Evolutionary conservation across 495 filamentous ascomycete genomes (phyloP), one percentile per base, ranked within the genome.

Genomic region (Trichoderma orchidacearum): DNA sequence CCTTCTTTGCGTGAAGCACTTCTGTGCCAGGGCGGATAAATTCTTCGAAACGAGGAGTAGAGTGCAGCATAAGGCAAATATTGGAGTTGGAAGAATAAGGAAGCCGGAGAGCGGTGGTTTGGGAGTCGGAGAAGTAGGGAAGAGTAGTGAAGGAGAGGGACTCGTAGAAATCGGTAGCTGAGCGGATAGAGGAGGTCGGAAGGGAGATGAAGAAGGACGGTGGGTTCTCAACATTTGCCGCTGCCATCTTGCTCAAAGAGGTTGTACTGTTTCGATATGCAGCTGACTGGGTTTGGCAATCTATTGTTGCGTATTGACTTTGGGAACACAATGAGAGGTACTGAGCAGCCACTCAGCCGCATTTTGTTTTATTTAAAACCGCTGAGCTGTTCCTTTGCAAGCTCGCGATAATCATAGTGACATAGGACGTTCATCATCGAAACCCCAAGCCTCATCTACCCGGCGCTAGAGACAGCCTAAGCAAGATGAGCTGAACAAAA

Each of bases 171-270:
- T 35, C 28, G 6, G 38, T 48, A n/a, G 58, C 53, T 11, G 32
- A 31, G 21, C 32, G 6, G 35, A 62, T 31, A 51, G 52, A 28
- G 48, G 51, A 13, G 45, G 60, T 60, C 8, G 58, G 60, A 36
- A 64, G 53, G 48, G 57, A 60, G 52, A 64, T 13, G 53, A 59
- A 58, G 51, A 64, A 58, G 32, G 60, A 59, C 6, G 63, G 63
- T 5, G 53, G 32, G 5, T 51, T 51, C 18, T 51, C n/a, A 27
- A 51, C 45, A 4, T 48, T 48, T 3, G n/a, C 13, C 8, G 36
- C 1, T n/a, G 36, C 3, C 36, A 41, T 41, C 21, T 15, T 41
- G 5, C 12, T 9, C 12, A n/a, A 35, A 35, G 32, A 34, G 32
- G n/a, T 35, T 2, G 12, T 35, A 35, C n/a, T 35, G 32, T n/a